Base-by-base conservation (phyloP, 2,329 filamentous ascomycete genomes). In the Zasmidium cellare region DNA sequence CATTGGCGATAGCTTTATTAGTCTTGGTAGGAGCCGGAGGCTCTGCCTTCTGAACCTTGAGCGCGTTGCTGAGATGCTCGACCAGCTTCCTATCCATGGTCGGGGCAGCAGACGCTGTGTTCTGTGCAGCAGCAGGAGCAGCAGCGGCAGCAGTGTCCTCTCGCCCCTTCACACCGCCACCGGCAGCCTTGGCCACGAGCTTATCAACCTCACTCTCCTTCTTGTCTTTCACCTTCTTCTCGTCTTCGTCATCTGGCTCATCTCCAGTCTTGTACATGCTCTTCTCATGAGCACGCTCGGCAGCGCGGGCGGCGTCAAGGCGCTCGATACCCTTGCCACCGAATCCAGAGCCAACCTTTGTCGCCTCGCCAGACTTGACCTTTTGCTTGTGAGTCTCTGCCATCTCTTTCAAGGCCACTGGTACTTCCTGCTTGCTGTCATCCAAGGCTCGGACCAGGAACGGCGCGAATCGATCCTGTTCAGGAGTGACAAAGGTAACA, bases 311-410 rank as follows among this genome's bases (percentile, higher is more conserved):
- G 69, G 92, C 89, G 74, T 97, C 93, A 45, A 97, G 86, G 48
- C 87, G 87, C 72, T 97, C 94, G 31, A 99, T 82, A 58, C 94
- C 94, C 72, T 96, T 96, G 56, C 94, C 94, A 68, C 93, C 93
- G 68, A 99, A 99, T 2, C 94, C 94, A 57, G 89, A 91, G 20
- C 86, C 87, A 55, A 76, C 81, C 62, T 91, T 88, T 75, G 96
- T 96, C 67, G 91, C 92, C 72, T 96, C 94, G 50, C 93, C 94
- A 7, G 88, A 84, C 76, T 96, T 96, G 69, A 97, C 90, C 76
- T 97, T 97, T 66, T 96, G 90, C 57, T 88, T 84, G 76, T 96
- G 96, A 1, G 84, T 80, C 53, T 85, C 80, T 2, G 84, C 82
- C 67, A 88, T 76, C 53, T 82, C 81, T 66, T 85, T 80, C 9